phyloP scores from a whole-genome alignment of 2,329 filamentous ascomycete species.

The Monosporascus sp. region DNA sequence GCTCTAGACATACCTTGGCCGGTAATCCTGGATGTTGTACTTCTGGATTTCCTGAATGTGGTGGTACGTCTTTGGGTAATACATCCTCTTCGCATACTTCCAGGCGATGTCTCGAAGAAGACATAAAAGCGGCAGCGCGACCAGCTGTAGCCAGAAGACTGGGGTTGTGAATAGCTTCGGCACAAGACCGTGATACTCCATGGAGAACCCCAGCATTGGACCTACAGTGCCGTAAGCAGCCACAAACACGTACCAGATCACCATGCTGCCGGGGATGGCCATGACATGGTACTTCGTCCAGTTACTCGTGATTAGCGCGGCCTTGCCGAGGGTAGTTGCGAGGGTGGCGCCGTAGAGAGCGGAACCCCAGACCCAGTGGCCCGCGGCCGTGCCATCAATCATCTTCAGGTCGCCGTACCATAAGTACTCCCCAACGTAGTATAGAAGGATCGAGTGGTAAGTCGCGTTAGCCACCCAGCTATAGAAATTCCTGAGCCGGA shows the following conservation, averaged over 20 bases:
- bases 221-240: conserved; percentile 83
- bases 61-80: conserved; percentile 90
- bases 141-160: conserved; percentile 85
- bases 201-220: conserved; percentile 74
- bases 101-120: conserved; percentile 85
- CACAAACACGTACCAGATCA: conserved; percentile 87
- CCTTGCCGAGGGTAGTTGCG: conserved; percentile 89
- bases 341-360: conserved; percentile 93
- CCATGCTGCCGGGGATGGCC: conserved; percentile 88
- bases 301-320: conserved; percentile 89
- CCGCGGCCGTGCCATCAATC: conserved; percentile 72
- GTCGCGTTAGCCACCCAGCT: conserved; percentile 93
- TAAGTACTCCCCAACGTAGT: conserved; percentile 76
- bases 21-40: conserved; percentile 98
- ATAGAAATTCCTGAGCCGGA: conserved; percentile 86
- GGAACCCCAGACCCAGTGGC: conserved; percentile 97
- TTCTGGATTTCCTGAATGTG: conserved; percentile 99
- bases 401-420: conserved; percentile 77
- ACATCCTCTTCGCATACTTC: conserved; percentile 98
- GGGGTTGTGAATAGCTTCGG: conserved; percentile 75
- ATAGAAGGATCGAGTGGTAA: conserved; percentile 92
- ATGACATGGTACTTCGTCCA: conserved; percentile 99
- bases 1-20: conserved; percentile 65
- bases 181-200: conserved; percentile 80
- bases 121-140: conserved; percentile 75